Evolutionary conservation across 768 basidiomycete genomes (phyloP).

Genomic region (Aureoboletus auriporus): DNA sequence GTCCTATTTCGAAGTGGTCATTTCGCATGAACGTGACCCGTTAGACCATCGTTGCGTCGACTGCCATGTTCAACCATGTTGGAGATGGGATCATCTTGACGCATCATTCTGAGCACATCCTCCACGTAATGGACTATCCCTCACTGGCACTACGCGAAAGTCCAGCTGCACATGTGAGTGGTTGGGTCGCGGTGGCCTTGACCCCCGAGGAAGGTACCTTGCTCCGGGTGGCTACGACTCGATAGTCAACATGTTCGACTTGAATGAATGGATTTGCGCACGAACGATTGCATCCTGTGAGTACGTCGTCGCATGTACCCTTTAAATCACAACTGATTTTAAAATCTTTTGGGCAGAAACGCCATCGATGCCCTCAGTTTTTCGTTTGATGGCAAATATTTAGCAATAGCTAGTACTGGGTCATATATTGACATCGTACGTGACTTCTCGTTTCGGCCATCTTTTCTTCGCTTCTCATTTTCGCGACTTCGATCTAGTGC

Average conservation of each 20-base stretch:
- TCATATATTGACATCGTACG: conserved; percentile 75
- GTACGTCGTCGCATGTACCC: conserved; percentile 39
- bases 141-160: conserved; percentile 54
- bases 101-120: conserved; percentile 56
- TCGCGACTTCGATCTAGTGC: conserved; percentile 41
- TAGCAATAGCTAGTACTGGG: conserved; percentile 71
- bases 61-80: conserved; percentile 70
- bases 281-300: conserved; percentile 78
- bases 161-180: conserved; percentile 74
- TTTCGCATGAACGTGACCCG: background rate
- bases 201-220: conserved; percentile 81
- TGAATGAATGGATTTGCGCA: conserved; percentile 76
- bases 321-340: background rate
- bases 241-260: conserved; percentile 78
- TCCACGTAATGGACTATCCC: conserved; percentile 70
- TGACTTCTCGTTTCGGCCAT: background rate
- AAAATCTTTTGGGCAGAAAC: conserved; percentile 42
- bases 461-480: background rate
- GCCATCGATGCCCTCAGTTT: conserved; percentile 72
- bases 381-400: conserved; percentile 79
- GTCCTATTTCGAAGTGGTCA: background rate
- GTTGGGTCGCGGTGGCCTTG: conserved; percentile 71
- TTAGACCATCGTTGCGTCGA: conserved; percentile 51
- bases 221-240: conserved; percentile 80
- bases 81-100: conserved; percentile 71